Conservation (phyloP, 768 basidiomycete species). For the Phylloporus sp. region DNA sequence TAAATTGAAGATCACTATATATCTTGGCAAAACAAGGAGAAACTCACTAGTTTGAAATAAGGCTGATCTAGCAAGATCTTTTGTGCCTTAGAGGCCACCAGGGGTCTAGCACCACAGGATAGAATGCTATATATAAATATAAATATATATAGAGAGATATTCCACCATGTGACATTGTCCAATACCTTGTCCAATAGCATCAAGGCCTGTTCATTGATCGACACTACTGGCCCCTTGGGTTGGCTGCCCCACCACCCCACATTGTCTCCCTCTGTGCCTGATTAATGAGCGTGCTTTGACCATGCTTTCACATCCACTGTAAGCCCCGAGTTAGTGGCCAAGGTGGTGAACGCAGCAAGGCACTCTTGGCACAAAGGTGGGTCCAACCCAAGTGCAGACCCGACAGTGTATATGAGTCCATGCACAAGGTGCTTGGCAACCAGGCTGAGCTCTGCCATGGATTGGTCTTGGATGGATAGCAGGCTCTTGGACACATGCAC, state of each 20-base stretch:
- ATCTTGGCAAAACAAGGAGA: too few species aligned
- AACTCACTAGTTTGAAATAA: too few species aligned
- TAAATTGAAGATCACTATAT: too few species aligned
- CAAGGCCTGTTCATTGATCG: conserved; percentile 51
- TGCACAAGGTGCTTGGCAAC: conserved; percentile 45
- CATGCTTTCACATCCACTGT: conserved; percentile 61
- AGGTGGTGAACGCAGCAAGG: conserved; percentile 45
- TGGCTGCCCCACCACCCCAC: conserved; percentile 56
- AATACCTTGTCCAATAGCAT: conserved; percentile 52
- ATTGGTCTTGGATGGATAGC: conserved; percentile 6
- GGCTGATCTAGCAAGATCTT: too few species aligned
- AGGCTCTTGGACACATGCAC: conserved; percentile 28
- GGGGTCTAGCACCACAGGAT: too few species aligned
- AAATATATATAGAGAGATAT: too few species aligned
- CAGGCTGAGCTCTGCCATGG: conserved; percentile 22
- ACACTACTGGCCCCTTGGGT: conserved; percentile 48
- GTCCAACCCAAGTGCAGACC: conserved; percentile 51
- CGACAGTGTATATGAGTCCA: conserved; percentile 55
- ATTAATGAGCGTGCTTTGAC: conserved; percentile 64
- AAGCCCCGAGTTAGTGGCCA: conserved; percentile 47
- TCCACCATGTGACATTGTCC: conserved; percentile 53
- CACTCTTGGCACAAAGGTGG: conserved; percentile 51
- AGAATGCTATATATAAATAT: too few species aligned
- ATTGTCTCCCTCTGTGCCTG: conserved; percentile 26
- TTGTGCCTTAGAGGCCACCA: too few species aligned